Conservation (phyloP, 352 stramenopile species). For the Phytophthora pisi region DNA sequence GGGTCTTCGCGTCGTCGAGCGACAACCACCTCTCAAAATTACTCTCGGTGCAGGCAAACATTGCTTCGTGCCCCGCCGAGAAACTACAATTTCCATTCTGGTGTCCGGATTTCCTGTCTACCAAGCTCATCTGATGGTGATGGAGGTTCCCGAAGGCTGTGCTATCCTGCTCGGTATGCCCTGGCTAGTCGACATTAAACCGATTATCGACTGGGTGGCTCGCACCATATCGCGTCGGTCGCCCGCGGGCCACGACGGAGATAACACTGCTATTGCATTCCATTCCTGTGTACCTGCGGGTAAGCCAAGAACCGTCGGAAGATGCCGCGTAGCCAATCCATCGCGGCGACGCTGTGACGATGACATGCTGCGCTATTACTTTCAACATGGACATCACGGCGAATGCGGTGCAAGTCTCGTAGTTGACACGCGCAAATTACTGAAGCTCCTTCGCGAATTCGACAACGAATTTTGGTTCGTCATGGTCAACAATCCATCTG, state of each 20-base stretch:
- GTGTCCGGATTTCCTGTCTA: background rate
- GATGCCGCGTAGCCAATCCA: background rate
- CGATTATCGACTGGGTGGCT: background rate
- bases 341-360: background rate
- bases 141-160: background rate
- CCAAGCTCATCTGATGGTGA: background rate
- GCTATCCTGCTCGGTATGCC: background rate
- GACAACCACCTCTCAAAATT: background rate
- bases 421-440: background rate
- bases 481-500: background rate
- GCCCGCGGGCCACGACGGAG: background rate
- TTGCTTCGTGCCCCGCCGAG: background rate
- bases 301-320: background rate
- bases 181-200: background rate
- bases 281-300: background rate
- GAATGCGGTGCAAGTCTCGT: background rate
- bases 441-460: background rate
- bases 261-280: background rate
- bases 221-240: background rate
- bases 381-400: background rate
- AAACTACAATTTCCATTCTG: background rate
- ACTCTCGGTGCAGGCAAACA: background rate
- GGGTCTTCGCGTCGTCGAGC: background rate
- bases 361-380: background rate
- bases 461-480: conserved; percentile 16